Base-by-base conservation (phyloP, 805 yeast species). In the Hanseniaspora guilliermondii region DNA sequence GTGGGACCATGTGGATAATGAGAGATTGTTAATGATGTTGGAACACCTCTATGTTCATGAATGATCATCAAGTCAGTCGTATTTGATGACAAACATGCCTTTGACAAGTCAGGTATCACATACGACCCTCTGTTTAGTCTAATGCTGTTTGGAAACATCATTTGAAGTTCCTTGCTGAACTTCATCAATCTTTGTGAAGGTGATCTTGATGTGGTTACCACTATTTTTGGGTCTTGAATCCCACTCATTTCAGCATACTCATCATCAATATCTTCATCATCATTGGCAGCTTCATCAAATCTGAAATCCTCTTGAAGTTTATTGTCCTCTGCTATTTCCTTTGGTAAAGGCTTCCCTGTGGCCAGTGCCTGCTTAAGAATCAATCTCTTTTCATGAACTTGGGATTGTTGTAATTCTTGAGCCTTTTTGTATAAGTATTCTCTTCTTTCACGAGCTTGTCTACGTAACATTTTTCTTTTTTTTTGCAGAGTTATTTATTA, bases 1-100 rank as follows among this genome's bases (percentile, higher is more conserved):
- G 97, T 85, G 19, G 98, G 99, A 0, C 99, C 99, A 66, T 93
- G 96, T 4, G 98, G 99, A 67, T 93, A 85, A 73, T 93, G 99
- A 35, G 93, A 83, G 27, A 93, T 72, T 0, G 97, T 91, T 57
- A 93, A 64, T 1, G 96, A 86, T 0, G 96, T 89, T 52, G 99
- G 99, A 0, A 87, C 91, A 78, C 99, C 99, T 70, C 99, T 77
- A 69, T 93, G 98, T 66, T 93, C 99, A 66, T 93, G 97, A 22
- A 93, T 70, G 3, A 93, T 76, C 24, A 93, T 73, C 60, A 93
- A 70, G 66, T 93, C 99, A 1, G 93, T 83, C 9, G 91, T 80
- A 17, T 85, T 85, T 0, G 91, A 80, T 53, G 82, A 71, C 56
- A 84, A 78, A 68, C 97, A 88, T 0, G 95, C 87, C 47, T 82